phyloP scores from a whole-genome alignment of 106 monocot genomes.

The Allium fistulosum region DNA sequence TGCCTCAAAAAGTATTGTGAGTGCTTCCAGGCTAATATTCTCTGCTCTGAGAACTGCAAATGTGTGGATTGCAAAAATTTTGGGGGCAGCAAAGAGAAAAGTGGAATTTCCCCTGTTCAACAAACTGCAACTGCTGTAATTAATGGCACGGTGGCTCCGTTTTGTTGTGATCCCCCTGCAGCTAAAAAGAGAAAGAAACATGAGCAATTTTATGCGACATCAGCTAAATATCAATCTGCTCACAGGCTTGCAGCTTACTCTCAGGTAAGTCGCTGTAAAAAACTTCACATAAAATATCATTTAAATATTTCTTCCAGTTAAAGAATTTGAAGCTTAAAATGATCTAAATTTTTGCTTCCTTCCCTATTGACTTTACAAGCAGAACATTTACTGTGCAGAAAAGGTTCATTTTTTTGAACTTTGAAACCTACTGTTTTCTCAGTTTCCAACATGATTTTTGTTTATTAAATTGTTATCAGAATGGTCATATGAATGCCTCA shows the following conservation, averaged over 20 bases:
- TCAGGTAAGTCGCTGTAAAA: conserved; percentile 23
- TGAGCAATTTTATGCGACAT: conserved; percentile 34
- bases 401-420: too few species aligned
- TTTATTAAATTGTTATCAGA: conserved; percentile 22
- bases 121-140: conserved; percentile 76
- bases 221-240: conserved; percentile 29
- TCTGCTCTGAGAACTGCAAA: conserved; percentile 94
- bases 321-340: too few species aligned
- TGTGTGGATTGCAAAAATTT: conserved; percentile 90
- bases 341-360: too few species aligned
- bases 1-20: conserved; percentile 98
- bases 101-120: conserved; percentile 41
- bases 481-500: conserved; percentile 30
- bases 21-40: conserved; percentile 93
- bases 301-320: too few species aligned
- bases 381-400: too few species aligned
- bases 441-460: background rate
- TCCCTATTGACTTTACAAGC: too few species aligned
- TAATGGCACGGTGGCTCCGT: conserved; percentile 65
- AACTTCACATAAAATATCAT: background rate
- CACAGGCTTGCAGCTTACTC: conserved; percentile 36
- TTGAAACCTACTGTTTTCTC: too few species aligned
- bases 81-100: conserved; percentile 73
- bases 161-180: conserved; percentile 54
- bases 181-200: conserved; percentile 74